These are phyloP conservation scores for Cyamopsis tetragonoloba DNA, from an alignment of 306 rosid genomes.

Conservation along the genomic window DNA sequence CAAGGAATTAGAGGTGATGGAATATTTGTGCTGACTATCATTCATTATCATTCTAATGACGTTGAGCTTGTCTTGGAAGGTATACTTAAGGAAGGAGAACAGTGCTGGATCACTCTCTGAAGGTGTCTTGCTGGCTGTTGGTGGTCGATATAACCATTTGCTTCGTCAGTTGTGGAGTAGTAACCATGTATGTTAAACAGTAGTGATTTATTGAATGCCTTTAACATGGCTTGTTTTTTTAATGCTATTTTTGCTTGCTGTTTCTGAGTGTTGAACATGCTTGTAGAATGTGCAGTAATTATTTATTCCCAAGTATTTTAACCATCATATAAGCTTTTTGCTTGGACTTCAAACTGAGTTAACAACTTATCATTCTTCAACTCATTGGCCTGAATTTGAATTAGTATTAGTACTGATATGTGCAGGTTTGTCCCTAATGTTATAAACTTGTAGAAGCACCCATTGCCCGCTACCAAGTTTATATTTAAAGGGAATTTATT, in stretches of 20 bases:
- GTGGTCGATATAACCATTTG: slow-evolving; percentile 86
- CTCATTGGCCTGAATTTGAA: slow-evolving; percentile 8
- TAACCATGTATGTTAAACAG: slow-evolving; percentile 53
- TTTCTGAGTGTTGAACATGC: slow-evolving; percentile 16
- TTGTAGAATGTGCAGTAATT: slow-evolving; percentile 12
- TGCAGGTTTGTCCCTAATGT: neutral
- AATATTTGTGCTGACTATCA: neutral
- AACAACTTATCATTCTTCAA: slow-evolving; percentile 15
- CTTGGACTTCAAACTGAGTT: slow-evolving; percentile 9
- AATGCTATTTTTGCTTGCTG: slow-evolving; percentile 6
- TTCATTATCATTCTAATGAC: slow-evolving; percentile 28
- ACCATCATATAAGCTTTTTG: neutral
- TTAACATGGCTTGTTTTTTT: slow-evolving; percentile 3
- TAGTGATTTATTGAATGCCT: slow-evolving; percentile 9
- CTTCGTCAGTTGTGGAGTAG: slow-evolving; percentile 69
- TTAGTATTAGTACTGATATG: slow-evolving; percentile 9
- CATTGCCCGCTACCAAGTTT: too few relatives aligned
- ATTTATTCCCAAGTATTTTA: slow-evolving; percentile 4
- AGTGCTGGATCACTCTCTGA: slow-evolving; percentile 64
- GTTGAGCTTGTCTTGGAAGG: slow-evolving; percentile 47
- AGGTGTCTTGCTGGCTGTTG: slow-evolving; percentile 80
- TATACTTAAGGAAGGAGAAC: slow-evolving; percentile 78
- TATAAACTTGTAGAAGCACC: neutral
- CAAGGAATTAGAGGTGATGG: neutral
- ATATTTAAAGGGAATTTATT: too few relatives aligned